Conservation (phyloP, 176 grass and related monocot species). For the Carex kokanica region DNA sequence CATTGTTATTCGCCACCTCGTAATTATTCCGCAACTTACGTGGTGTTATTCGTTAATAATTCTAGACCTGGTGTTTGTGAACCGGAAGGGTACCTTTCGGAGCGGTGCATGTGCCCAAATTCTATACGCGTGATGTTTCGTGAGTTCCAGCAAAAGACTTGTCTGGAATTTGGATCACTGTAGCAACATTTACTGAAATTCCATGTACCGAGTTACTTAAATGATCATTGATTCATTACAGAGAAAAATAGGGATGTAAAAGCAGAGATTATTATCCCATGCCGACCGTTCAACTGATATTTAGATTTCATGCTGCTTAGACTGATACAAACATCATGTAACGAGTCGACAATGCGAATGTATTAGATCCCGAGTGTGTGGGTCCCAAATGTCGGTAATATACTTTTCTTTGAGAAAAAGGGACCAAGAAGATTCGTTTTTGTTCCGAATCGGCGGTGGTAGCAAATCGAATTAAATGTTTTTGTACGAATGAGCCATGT, state of each 20-base stretch:
- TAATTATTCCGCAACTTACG: neutral
- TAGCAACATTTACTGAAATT: neutral
- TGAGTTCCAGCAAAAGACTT: neutral
- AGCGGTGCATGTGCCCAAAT: neutral
- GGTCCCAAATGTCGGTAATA: neutral
- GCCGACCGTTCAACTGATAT: neutral
- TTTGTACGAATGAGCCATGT: neutral
- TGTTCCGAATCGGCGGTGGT: neutral
- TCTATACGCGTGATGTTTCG: neutral
- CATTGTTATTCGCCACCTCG: neutral
- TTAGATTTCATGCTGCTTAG: neutral
- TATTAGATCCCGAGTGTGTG: neutral
- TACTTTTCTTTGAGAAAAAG: neutral
- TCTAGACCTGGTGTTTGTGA: neutral
- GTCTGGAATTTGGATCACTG: neutral
- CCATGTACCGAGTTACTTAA: neutral
- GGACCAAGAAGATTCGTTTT: neutral
- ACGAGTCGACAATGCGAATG: neutral
- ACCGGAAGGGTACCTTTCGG: neutral
- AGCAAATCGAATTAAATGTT: neutral
- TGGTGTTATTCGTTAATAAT: neutral
- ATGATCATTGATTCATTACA: neutral
- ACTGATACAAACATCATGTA: neutral
- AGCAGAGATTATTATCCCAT: neutral
- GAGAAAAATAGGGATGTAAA: neutral